Percentiles rank a stretch among this genome's conserved stretches.
Evolutionary conservation across 352 stramenopile genomes (phyloP).

Genomic region (Phytophthora palmivora): DNA sequence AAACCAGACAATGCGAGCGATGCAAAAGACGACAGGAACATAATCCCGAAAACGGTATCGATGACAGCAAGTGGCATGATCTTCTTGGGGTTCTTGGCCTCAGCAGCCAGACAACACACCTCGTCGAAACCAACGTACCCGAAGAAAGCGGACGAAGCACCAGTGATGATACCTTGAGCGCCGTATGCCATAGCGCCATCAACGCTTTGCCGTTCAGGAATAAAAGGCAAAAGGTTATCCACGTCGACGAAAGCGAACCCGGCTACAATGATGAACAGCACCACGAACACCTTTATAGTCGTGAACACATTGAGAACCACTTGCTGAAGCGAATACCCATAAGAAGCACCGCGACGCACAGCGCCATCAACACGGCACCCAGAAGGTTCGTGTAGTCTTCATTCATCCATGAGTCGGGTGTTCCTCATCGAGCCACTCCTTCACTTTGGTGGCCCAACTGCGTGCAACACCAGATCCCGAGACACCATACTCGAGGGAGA

Average conservation of each 20-base stretch:
- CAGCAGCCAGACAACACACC: conserved; percentile 91
- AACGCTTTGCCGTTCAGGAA: conserved; percentile 50
- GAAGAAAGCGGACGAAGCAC: conserved; percentile 92
- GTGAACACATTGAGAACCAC: conserved; percentile 90
- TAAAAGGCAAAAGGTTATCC: conserved; percentile 86
- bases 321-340: conserved; percentile 91
- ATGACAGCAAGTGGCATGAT: conserved; percentile 88
- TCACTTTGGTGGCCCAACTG: conserved; percentile 93
- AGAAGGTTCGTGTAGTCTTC: conserved; percentile 63
- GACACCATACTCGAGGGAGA: conserved; percentile 95
- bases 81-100: conserved; percentile 78
- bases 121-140: conserved; percentile 96
- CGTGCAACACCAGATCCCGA: conserved; percentile 91
- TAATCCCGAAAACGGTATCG: conserved; percentile 79
- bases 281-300: conserved; percentile 80
- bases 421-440: conserved; percentile 65
- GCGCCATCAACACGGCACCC: conserved; percentile 69
- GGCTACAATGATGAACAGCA: conserved; percentile 93
- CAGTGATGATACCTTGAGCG: conserved; percentile 70
- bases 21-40: conserved; percentile 76
- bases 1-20: conserved; percentile 89
- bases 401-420: conserved; percentile 62
- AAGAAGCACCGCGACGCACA: conserved; percentile 79
- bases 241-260: conserved; percentile 86
- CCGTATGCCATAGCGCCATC: conserved; percentile 46